Evolutionary conservation across 2,329 filamentous ascomycete species (phyloP).

Genomic region (Amauroascus verrucosus): DNA sequence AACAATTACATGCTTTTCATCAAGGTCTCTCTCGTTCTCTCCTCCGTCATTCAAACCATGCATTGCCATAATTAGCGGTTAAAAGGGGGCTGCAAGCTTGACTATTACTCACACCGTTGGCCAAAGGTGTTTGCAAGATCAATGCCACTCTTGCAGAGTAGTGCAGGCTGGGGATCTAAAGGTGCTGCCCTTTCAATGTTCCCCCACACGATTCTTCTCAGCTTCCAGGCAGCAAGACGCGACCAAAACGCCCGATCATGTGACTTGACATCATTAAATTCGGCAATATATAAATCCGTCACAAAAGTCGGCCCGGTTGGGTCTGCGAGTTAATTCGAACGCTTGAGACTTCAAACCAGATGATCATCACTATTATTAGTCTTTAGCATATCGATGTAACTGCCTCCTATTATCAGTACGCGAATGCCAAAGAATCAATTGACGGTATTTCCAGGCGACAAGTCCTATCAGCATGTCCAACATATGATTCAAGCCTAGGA

Average conservation of each 20-base stretch:
- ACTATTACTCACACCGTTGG: neutral
- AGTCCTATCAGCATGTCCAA: no score
- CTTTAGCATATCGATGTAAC: no score
- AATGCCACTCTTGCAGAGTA: neutral
- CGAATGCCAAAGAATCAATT: no score
- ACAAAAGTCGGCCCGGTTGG: no score
- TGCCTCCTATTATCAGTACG: no score
- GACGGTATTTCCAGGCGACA: no score
- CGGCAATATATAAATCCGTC: neutral
- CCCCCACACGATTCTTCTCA: neutral
- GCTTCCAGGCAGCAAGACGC: slow-evolving; percentile 13
- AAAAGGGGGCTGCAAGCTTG: neutral
- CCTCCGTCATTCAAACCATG: neutral
- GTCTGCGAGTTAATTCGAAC: no score
- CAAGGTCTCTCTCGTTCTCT: slow-evolving; percentile 37
- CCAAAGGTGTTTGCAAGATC: neutral
- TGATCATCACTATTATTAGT: no score
- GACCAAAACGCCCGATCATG: slow-evolving; percentile 11
- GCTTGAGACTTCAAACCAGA: no score
- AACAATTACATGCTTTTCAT: slow-evolving; percentile 37
- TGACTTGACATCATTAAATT: slow-evolving; percentile 8
- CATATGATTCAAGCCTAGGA: no score
- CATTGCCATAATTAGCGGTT: neutral
- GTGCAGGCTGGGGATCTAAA: neutral
- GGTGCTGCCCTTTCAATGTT: neutral